phyloP scores from a whole-genome alignment of 1,284 basidiomycete genomes.

The Sparassis latifolia region DNA sequence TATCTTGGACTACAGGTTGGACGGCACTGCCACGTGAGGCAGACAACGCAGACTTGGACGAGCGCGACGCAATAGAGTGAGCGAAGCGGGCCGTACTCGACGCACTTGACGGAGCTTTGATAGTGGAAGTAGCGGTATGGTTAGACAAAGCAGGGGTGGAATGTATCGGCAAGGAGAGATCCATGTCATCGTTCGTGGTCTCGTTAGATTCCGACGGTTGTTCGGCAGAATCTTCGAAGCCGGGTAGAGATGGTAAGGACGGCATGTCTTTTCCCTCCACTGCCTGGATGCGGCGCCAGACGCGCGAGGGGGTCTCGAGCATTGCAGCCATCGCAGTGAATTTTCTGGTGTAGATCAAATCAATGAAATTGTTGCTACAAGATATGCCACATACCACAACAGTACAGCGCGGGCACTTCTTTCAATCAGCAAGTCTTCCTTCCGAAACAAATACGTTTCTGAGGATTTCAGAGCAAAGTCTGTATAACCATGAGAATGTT shows the following conservation, averaged over 20 bases:
- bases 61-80: slow-evolving; percentile 47
- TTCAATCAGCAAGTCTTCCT: too few species aligned
- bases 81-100: slow-evolving; percentile 69
- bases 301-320: slow-evolving; percentile 72
- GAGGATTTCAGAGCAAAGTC: too few species aligned
- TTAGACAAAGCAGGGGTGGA: slow-evolving; percentile 54
- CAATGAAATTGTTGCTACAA: too few species aligned
- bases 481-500: too few species aligned
- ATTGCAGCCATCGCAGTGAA: slow-evolving; percentile 21
- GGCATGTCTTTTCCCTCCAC: slow-evolving; percentile 67
- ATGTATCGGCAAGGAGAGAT: slow-evolving; percentile 41
- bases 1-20: slow-evolving; percentile 27
- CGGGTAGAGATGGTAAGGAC: slow-evolving; percentile 68
- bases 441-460: too few species aligned
- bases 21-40: slow-evolving; percentile 9
- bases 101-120: slow-evolving; percentile 47
- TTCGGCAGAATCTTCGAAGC: slow-evolving; percentile 52
- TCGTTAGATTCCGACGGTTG: slow-evolving; percentile 14
- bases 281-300: slow-evolving; percentile 72
- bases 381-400: too few species aligned
- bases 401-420: too few species aligned
- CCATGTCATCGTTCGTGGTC: slow-evolving; percentile 22
- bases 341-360: too few species aligned
- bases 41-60: slow-evolving; percentile 26
- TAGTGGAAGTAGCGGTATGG: slow-evolving; percentile 37